Percentiles rank a stretch among this genome's conserved stretches.
Conservation (phyloP, 495 filamentous ascomycete genomes). For the Mycothermus thermophilus region DNA sequence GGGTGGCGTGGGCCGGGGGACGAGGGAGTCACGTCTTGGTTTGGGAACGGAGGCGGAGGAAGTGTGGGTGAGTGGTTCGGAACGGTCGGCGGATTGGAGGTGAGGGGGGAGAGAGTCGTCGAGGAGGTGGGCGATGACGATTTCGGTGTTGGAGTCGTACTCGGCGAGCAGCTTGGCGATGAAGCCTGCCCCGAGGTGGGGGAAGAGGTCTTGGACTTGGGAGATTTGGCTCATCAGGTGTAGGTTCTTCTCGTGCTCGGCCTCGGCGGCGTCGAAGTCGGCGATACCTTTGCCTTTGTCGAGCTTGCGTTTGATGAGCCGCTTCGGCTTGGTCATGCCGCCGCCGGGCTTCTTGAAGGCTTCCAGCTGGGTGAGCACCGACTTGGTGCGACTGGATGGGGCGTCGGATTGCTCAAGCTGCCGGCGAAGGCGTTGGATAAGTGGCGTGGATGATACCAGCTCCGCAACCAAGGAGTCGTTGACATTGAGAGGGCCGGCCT, state of each 20-base stretch:
- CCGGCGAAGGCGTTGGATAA: conserved; percentile 35
- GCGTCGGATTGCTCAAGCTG: conserved; percentile 27
- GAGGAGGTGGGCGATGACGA: conserved; percentile 68
- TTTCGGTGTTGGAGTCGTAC: conserved; percentile 64
- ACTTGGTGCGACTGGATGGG: conserved; percentile 36
- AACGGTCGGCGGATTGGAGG: conserved; percentile 41
- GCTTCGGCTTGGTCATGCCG: conserved; percentile 40
- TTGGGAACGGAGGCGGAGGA: conserved; percentile 8
- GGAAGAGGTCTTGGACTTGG: conserved; percentile 86
- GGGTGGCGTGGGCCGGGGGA: conserved; percentile 27
- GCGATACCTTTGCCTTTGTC: conserved; percentile 59
- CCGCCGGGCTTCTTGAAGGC: conserved; percentile 40
- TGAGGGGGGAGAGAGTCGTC: conserved; percentile 61
- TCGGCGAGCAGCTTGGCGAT: conserved; percentile 64
- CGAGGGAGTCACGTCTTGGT: conserved; percentile 11
- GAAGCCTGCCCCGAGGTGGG: conserved; percentile 74
- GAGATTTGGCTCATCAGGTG: conserved; percentile 73
- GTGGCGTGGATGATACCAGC: conserved; percentile 47
- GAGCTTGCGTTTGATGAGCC: conserved; percentile 24
- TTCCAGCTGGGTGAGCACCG: conserved; percentile 42
- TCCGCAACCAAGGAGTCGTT: conserved; percentile 46
- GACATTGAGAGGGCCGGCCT: conserved; percentile 32
- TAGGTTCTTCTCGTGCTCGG: conserved; percentile 47
- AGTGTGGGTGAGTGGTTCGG: conserved; percentile 34
- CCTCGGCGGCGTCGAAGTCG: conserved; percentile 29